These are phyloP conservation scores for Uncinocarpus reesii DNA, from an alignment of 2,329 filamentous ascomycete genomes.

Conservation along the genomic window DNA sequence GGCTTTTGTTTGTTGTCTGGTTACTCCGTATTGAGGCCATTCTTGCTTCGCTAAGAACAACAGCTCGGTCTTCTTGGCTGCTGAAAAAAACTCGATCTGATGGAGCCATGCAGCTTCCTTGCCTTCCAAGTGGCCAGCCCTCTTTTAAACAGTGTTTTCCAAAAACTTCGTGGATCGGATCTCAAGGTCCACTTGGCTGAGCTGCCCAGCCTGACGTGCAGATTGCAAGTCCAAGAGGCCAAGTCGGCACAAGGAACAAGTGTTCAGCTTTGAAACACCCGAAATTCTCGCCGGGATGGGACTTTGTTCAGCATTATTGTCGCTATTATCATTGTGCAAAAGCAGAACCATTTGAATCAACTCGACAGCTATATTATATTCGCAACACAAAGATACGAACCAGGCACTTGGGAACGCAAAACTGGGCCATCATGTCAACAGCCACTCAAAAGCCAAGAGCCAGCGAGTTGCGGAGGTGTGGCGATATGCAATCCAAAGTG, in stretches of 20 bases:
- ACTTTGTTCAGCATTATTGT: too few relatives aligned
- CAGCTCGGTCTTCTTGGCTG: background rate
- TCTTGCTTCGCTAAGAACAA: background rate
- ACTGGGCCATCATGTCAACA: background rate
- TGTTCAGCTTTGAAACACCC: background rate
- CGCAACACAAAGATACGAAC: background rate
- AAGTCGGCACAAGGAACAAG: background rate
- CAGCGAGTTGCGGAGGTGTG: background rate
- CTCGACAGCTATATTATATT: background rate
- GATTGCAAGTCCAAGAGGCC: background rate
- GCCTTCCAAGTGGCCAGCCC: conserved; percentile 4
- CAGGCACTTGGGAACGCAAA: background rate
- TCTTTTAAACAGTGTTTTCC: conserved; percentile 6
- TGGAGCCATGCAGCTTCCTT: background rate
- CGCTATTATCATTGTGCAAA: background rate
- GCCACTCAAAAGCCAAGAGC: background rate
- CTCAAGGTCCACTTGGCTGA: conserved; percentile 1
- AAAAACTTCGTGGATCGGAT: background rate
- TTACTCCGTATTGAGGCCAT: too few relatives aligned
- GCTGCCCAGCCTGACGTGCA: conserved; percentile 6
- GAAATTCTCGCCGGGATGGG: background rate
- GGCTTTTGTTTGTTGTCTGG: too few relatives aligned
- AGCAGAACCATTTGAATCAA: background rate
- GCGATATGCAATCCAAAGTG: background rate
- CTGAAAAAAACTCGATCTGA: background rate